Evolutionary conservation across 805 yeast species (phyloP).

Genomic region (Saturnispora dispora): DNA sequence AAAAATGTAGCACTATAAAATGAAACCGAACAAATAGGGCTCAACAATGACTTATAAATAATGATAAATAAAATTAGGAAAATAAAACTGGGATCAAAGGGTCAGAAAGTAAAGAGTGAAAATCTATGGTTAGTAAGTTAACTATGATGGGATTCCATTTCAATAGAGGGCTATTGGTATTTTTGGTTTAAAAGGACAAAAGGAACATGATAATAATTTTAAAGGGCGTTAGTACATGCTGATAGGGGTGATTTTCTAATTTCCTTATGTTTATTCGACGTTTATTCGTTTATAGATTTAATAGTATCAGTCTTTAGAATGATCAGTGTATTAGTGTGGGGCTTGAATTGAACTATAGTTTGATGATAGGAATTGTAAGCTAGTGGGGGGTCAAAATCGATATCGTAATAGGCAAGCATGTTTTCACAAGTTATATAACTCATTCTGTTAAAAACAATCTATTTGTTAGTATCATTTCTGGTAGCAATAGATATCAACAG

Average conservation of each 20-base stretch:
- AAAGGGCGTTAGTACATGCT: neutral
- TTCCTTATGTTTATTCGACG: neutral
- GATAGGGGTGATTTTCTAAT: neutral
- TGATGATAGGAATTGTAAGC: neutral
- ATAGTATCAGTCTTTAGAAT: neutral
- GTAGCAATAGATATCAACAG: too few species aligned
- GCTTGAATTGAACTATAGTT: neutral
- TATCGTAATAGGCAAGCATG: neutral
- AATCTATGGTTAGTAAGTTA: conserved; percentile 1
- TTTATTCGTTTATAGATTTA: neutral
- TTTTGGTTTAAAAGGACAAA: neutral
- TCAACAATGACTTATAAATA: neutral
- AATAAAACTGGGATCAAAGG: neutral
- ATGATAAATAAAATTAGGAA: neutral
- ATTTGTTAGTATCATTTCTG: neutral
- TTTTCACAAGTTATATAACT: conserved; percentile 5
- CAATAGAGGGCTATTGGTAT: neutral
- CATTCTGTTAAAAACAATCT: neutral
- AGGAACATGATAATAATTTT: neutral
- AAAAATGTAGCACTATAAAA: neutral
- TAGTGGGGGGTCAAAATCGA: neutral
- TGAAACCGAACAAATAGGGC: neutral
- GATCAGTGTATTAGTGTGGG: neutral
- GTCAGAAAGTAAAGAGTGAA: neutral
- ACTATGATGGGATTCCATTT: neutral